phyloP scores from a whole-genome alignment of 257 asterid species.

The Jaltomata sinuosa region DNA sequence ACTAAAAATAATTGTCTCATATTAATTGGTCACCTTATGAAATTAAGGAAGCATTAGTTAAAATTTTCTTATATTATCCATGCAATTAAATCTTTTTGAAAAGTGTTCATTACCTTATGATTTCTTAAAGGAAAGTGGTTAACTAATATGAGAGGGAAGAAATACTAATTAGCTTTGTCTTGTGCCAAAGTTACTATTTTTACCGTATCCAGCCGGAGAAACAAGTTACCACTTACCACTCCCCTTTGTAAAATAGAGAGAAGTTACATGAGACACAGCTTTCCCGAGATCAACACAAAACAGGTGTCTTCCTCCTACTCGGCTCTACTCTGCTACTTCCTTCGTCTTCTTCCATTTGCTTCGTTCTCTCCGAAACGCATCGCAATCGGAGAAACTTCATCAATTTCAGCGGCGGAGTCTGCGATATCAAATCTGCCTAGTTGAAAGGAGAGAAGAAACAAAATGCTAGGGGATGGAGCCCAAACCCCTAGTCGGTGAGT shows the following conservation, averaged over 20 bases:
- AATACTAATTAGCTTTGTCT: too few relatives aligned
- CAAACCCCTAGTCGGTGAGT: conserved; percentile 72
- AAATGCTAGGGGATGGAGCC: conserved; percentile 57
- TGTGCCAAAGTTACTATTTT: too few relatives aligned
- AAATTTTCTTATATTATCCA: too few relatives aligned
- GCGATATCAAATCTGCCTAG: neutral
- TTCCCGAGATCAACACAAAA: neutral
- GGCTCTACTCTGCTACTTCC: neutral
- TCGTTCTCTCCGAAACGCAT: neutral
- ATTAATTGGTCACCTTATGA: too few relatives aligned
- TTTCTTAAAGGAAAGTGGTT: too few relatives aligned
- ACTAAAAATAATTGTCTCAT: too few relatives aligned
- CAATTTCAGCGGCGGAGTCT: neutral
- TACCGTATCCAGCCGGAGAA: neutral
- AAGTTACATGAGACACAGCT: neutral
- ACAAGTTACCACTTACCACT: neutral
- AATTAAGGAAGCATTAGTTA: too few relatives aligned
- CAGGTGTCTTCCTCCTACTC: neutral
- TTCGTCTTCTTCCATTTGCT: neutral
- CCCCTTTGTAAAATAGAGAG: neutral
- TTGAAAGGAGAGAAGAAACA: neutral
- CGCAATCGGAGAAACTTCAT: neutral
- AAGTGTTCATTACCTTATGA: too few relatives aligned
- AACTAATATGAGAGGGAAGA: too few relatives aligned
- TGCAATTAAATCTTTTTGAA: too few relatives aligned